Conservation (phyloP, 2,329 filamentous ascomycete species). For the Xylariales sp. region DNA sequence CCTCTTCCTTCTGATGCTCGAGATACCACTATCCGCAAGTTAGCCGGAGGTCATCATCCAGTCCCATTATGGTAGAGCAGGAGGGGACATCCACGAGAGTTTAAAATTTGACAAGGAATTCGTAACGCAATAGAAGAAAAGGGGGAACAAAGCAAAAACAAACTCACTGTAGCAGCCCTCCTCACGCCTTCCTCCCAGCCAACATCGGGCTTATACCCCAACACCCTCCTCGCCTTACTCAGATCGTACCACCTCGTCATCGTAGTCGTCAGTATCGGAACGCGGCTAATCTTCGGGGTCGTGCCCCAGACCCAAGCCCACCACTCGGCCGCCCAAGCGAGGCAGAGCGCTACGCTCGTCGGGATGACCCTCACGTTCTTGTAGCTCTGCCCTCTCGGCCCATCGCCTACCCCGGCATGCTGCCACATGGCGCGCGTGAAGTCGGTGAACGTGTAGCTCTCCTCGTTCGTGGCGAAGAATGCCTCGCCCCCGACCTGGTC, state of each 20-base stretch:
- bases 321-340: conserved; percentile 1
- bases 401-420: neutral
- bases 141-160: too few relatives aligned
- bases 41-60: too few relatives aligned
- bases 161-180: neutral
- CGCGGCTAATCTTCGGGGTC: neutral
- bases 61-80: too few relatives aligned
- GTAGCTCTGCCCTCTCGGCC: neutral
- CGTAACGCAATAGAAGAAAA: too few relatives aligned
- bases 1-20: too few relatives aligned
- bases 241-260: neutral
- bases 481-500: conserved; percentile 1
- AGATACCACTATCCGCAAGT: too few relatives aligned
- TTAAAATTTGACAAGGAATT: too few relatives aligned
- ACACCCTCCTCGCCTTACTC: neutral
- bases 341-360: neutral
- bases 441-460: neutral
- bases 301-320: conserved; percentile 1
- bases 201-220: conserved; percentile 1
- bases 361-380: neutral
- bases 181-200: conserved; percentile 5
- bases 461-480: conserved; percentile 5
- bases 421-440: conserved; percentile 2
- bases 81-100: too few relatives aligned
- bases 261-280: neutral